These are phyloP conservation scores for Ogataea methanolica DNA, from an alignment of 805 yeast species.

Conservation along the genomic window DNA sequence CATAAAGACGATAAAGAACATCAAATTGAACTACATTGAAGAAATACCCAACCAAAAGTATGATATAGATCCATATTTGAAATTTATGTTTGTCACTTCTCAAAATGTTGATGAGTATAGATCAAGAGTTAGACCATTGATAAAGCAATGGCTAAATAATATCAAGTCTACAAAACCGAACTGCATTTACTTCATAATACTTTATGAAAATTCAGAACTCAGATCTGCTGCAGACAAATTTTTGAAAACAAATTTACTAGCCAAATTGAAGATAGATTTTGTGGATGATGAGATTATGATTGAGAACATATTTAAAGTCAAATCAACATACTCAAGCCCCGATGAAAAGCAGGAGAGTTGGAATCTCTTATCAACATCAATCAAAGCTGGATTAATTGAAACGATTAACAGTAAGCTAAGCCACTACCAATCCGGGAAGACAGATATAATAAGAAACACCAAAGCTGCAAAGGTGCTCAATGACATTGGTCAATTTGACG, in stretches of 20 bases:
- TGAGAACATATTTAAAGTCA: slow-evolving; percentile 38
- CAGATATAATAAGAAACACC: slow-evolving; percentile 9
- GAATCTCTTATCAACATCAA: slow-evolving; percentile 37
- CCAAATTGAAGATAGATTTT: slow-evolving; percentile 30
- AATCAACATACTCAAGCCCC: slow-evolving; percentile 30
- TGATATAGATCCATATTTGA: slow-evolving; percentile 36
- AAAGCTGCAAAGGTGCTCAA: slow-evolving; percentile 35
- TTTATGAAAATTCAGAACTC: slow-evolving; percentile 33
- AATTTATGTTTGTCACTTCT: slow-evolving; percentile 64
- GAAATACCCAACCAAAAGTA: slow-evolving; percentile 41
- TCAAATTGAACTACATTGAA: slow-evolving; percentile 51
- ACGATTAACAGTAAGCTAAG: slow-evolving; percentile 49
- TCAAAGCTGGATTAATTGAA: slow-evolving; percentile 46
- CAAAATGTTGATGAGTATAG: slow-evolving; percentile 71
- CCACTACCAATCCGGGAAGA: slow-evolving; percentile 29
- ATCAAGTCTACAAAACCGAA: slow-evolving; percentile 44
- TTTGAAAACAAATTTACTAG: slow-evolving; percentile 26
- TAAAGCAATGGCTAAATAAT: slow-evolving; percentile 70
- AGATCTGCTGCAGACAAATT: slow-evolving; percentile 23
- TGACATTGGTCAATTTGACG: slow-evolving; percentile 55
- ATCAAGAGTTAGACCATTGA: slow-evolving; percentile 73
- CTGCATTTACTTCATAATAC: slow-evolving; percentile 50
- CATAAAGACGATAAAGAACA: slow-evolving; percentile 56
- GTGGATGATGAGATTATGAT: slow-evolving; percentile 18
- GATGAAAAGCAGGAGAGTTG: slow-evolving; percentile 47